phyloP scores from a whole-genome alignment of 441 rosid species.

The Populus trichocarpa region DNA sequence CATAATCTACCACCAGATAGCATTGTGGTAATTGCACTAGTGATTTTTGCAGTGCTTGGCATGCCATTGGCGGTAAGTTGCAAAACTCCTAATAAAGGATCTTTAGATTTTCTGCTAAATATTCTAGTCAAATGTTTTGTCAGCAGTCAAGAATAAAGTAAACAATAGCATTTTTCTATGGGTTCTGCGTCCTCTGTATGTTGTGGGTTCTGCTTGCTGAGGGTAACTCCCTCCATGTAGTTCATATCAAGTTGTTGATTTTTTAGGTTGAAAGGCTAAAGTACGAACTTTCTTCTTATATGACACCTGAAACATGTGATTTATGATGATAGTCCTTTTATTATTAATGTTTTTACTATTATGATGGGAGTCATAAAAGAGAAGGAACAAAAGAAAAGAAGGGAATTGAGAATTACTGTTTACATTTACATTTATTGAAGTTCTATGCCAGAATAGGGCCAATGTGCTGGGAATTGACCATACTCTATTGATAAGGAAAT shows the following conservation, averaged over 20 bases:
- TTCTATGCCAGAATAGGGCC: slow-evolving; percentile 5
- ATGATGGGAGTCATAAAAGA: background rate
- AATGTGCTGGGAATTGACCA: background rate
- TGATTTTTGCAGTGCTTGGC: slow-evolving; percentile 78
- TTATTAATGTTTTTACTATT: no score
- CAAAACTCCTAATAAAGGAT: slow-evolving; percentile 9
- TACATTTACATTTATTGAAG: background rate
- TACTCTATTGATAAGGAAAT: slow-evolving; percentile 3
- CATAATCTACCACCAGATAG: slow-evolving; percentile 64
- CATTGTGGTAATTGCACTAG: slow-evolving; percentile 59
- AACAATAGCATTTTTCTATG: background rate
- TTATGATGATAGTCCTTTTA: background rate
- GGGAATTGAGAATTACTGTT: background rate
- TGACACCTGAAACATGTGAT: background rate
- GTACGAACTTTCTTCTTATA: background rate
- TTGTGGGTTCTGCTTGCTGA: background rate
- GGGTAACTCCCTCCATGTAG: background rate
- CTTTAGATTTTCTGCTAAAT: background rate
- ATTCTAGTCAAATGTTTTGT: background rate
- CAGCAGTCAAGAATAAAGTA: background rate
- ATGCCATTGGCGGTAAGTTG: slow-evolving; percentile 85
- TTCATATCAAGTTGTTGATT: slow-evolving; percentile 8
- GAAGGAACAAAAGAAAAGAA: background rate
- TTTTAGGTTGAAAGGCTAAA: slow-evolving; percentile 6
- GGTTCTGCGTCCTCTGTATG: background rate